Evolutionary conservation across 257 asterid species (phyloP).

Genomic region (Solanum sitiens): DNA sequence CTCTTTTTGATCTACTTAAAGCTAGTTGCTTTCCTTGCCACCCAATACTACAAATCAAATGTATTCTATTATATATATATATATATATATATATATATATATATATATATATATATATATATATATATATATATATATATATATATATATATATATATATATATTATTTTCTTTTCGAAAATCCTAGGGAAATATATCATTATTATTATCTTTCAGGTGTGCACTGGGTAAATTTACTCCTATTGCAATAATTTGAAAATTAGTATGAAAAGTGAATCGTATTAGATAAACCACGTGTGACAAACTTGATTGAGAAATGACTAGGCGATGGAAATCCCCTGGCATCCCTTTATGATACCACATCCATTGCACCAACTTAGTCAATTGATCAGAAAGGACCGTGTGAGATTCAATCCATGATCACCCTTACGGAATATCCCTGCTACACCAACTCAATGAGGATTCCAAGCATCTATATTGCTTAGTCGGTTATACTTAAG

Average conservation of each 20-base stretch:
- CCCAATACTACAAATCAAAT: not conserved
- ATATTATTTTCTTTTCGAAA: too few relatives aligned
- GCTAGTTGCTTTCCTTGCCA: not conserved
- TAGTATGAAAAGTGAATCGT: accelerated
- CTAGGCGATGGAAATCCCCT: not conserved
- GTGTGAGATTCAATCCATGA: not conserved
- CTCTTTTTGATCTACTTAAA: too few relatives aligned
- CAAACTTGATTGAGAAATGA: not conserved
- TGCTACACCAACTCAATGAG: not conserved
- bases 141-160: too few relatives aligned
- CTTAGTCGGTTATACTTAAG: too few relatives aligned
- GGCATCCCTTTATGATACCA: not conserved
- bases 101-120: too few relatives aligned
- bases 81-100: too few relatives aligned
- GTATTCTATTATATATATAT: not conserved
- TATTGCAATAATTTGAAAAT: not conserved
- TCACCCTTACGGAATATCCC: not conserved
- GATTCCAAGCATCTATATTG: too few relatives aligned
- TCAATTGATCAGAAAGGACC: not conserved
- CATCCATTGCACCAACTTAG: not conserved
- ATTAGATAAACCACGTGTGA: not conserved
- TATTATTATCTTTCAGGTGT: too few relatives aligned
- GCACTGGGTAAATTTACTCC: too few relatives aligned
- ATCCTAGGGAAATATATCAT: too few relatives aligned
- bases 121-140: too few relatives aligned